Conservation (phyloP, 2,329 filamentous ascomycete species). For the Knoxdaviesia capensis region DNA sequence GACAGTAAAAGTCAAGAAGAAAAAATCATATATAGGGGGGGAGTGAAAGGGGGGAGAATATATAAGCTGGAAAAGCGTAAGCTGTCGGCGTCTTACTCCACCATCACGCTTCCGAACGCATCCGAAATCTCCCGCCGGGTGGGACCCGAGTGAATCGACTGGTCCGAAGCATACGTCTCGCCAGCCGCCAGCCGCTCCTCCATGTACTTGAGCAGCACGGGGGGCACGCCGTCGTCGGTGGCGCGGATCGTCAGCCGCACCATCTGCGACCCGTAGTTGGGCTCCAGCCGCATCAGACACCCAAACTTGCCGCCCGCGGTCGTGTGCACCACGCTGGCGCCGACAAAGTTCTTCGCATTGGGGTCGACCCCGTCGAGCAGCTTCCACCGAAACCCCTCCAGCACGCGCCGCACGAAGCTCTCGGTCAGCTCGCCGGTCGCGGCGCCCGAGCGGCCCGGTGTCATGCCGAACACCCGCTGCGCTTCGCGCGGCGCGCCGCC, state of each 20-base stretch:
- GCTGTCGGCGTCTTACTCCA: constrained; percentile 13
- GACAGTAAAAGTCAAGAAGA: neutral
- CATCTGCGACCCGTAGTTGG: constrained; percentile 83
- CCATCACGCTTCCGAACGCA: constrained; percentile 35
- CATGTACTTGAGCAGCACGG: constrained; percentile 67
- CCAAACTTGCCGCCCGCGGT: constrained; percentile 78
- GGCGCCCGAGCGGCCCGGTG: constrained; percentile 25
- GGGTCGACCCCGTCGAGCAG: constrained; percentile 73
- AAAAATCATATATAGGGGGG: neutral
- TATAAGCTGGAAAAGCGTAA: neutral
- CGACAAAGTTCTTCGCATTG: constrained; percentile 84
- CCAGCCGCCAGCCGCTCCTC: constrained; percentile 54
- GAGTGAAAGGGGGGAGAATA: neutral
- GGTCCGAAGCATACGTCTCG: constrained; percentile 18
- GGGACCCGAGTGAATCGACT: constrained; percentile 14
- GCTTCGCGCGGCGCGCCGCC: constrained; percentile 72
- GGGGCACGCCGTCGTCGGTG: constrained; percentile 76
- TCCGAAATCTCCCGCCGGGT: constrained; percentile 31
- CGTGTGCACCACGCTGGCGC: constrained; percentile 70
- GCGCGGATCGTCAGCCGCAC: constrained; percentile 84
- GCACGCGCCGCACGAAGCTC: constrained; percentile 47
- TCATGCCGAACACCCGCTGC: constrained; percentile 64
- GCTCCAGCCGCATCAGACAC: constrained; percentile 81
- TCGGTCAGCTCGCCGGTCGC: constrained; percentile 43
- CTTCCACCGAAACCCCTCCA: constrained; percentile 80